These are phyloP conservation scores for Amanita pallidorosea DNA, from an alignment of 768 basidiomycete species.

Conservation along the genomic window DNA sequence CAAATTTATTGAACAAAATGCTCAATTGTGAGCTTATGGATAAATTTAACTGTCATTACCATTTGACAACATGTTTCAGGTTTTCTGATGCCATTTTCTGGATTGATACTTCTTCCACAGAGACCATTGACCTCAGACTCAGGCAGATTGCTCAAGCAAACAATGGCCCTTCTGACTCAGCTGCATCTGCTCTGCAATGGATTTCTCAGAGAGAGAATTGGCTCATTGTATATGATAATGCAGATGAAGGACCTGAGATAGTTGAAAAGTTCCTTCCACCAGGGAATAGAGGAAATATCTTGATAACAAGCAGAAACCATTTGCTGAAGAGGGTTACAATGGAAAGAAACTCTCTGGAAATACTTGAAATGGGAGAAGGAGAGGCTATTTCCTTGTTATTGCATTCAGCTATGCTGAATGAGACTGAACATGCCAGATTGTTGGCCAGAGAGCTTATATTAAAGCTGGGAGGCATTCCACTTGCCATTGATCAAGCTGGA, in stretches of 20 bases:
- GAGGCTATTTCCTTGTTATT: slow-evolving; percentile 11
- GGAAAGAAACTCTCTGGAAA: not conserved
- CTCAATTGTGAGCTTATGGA: no score
- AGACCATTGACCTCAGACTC: no score
- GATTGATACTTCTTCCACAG: slow-evolving; percentile 15
- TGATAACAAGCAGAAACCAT: slow-evolving; percentile 11
- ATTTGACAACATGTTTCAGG: slow-evolving; percentile 2
- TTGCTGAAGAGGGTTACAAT: slow-evolving; percentile 2
- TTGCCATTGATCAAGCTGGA: no score
- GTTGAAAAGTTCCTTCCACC: no score
- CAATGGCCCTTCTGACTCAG: not conserved
- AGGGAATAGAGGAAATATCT: slow-evolving; percentile 10
- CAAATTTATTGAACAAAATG: not conserved
- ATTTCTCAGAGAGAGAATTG: slow-evolving; percentile 8
- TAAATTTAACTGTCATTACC: not conserved
- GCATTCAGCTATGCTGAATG: no score
- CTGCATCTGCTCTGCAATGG: slow-evolving; percentile 8
- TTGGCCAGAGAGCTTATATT: no score
- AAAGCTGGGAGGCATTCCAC: no score
- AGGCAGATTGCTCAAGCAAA: no score
- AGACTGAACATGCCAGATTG: no score
- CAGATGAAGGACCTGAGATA: no score
- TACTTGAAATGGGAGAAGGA: slow-evolving; percentile 8
- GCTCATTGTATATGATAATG: no score
- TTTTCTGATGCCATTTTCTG: slow-evolving; percentile 12